phyloP scores from a whole-genome alignment of 805 yeast genomes.

The Candida pseudoglaebosa region DNA sequence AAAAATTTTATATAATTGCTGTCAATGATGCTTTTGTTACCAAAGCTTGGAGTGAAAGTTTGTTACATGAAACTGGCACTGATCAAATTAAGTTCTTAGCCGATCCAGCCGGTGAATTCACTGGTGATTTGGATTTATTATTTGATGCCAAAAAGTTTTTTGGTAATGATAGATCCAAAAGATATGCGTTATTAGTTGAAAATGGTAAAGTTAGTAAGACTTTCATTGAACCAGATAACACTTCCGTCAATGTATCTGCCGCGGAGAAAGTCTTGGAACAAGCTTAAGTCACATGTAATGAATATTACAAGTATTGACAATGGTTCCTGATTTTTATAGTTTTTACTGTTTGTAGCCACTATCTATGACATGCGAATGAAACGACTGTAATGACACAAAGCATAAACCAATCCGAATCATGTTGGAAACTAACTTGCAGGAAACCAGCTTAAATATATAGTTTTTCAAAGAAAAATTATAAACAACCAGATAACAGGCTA shows the following conservation, averaged over 20 bases:
- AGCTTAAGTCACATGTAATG: too few species aligned
- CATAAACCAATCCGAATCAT: too few species aligned
- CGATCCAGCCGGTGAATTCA: conserved; percentile 75
- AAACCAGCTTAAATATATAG: too few species aligned
- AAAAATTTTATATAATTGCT: conserved; percentile 59
- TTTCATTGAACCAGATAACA: conserved; percentile 79
- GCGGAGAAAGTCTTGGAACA: conserved; percentile 42
- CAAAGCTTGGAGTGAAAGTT: conserved; percentile 65
- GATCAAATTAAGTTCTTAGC: conserved; percentile 57
- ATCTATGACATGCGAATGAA: too few species aligned
- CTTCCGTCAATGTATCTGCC: conserved; percentile 55
- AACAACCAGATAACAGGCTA: too few species aligned
- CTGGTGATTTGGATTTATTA: conserved; percentile 56
- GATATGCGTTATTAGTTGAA: conserved; percentile 73
- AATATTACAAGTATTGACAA: too few species aligned
- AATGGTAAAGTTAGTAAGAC: conserved; percentile 66
- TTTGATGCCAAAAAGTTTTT: conserved; percentile 76
- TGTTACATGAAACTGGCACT: conserved; percentile 20
- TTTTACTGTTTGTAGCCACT: too few species aligned
- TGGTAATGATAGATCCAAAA: conserved; percentile 70
- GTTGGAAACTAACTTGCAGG: too few species aligned
- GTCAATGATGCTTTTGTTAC: conserved; percentile 88
- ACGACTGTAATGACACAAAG: too few species aligned
- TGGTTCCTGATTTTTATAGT: too few species aligned
- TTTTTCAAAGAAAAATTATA: too few species aligned